Percentiles rank a stretch among this genome's conserved stretches.
These are phyloP conservation scores for Pichia membranifaciens DNA, from an alignment of 805 yeast genomes.

Conservation along the genomic window DNA sequence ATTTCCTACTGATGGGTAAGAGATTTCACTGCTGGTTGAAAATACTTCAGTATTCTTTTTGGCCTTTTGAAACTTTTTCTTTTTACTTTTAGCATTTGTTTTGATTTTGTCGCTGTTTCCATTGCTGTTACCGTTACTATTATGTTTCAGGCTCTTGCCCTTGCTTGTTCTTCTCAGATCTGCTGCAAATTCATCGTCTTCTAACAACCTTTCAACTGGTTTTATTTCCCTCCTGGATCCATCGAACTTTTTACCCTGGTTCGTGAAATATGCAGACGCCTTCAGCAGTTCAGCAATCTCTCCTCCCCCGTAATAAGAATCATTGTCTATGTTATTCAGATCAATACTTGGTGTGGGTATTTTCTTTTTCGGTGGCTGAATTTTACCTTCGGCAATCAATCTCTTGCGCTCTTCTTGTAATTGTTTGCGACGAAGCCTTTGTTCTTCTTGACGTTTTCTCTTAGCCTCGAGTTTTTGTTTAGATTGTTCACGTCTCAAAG, in stretches of 20 bases:
- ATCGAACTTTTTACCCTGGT: slow-evolving; percentile 21
- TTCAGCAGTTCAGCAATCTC: slow-evolving; percentile 19
- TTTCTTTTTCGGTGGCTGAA: neutral
- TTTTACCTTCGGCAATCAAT: slow-evolving; percentile 1
- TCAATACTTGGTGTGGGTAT: neutral
- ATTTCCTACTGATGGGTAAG: no score
- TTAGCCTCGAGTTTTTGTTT: neutral
- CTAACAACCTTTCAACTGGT: slow-evolving; percentile 22
- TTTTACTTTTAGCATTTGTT: neutral
- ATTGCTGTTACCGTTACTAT: neutral
- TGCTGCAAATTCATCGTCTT: slow-evolving; percentile 3
- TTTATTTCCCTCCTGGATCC: slow-evolving; percentile 17
- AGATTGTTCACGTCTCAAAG: neutral
- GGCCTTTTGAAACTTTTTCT: neutral
- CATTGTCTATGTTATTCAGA: slow-evolving; percentile 1
- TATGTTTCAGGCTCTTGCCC: slow-evolving; percentile 9
- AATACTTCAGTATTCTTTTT: no score
- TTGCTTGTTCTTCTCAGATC: slow-evolving; percentile 6
- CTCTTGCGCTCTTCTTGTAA: slow-evolving; percentile 1
- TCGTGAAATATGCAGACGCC: slow-evolving; percentile 24
- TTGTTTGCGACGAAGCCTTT: neutral
- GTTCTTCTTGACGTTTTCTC: slow-evolving; percentile 2
- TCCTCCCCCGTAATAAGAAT: slow-evolving; percentile 19
- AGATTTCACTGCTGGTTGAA: no score
- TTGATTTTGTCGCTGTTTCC: neutral